Base-by-base conservation (phyloP, 148 eudicot species). In the Polygonum aviculare region DNA sequence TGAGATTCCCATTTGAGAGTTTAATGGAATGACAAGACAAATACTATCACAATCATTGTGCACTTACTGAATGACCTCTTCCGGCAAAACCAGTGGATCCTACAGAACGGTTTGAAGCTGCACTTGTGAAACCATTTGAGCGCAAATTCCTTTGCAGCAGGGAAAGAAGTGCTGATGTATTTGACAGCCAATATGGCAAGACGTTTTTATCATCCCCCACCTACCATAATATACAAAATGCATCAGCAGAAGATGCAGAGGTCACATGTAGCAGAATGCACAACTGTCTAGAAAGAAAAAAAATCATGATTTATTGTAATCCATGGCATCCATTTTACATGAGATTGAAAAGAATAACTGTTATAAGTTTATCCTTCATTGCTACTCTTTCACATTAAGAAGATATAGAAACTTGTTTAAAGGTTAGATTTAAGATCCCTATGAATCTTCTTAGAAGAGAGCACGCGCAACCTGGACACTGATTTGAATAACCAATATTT, bases 111-210 rank as follows among this genome's bases (percentile, higher is more conserved):
- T 87, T 89, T 69, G 98, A 87, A 79, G 82, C 83, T 40, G 94
- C 82, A 76, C 79, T 86, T 80, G 91, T 76, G 84, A 93, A 93
- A 50, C 98, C 92, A 87, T 86, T 96, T 69, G 97, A 89, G 50
- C 97, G 90, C 75, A 93, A 83, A 81, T 90, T 93, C 83, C 88
- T 91, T 77, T 96, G 99, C 78, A 96, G 86, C 65, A 96, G 88
- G 83, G 97, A 91, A 69, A 96, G 79, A 83, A 96, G 91, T 45
- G 99, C 93, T 36, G 99, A 93, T 10, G 93, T 82, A 88, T 96
- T 96, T 31, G 98, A 89, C 44, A 96, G 79, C 99, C 99, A 96
- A 81, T 93, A 96, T 50, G 99, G 98, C 86, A 96, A 84, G 21
- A 83, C 80, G 78, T 77, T 78, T 82, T 90, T 85, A 82, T 96